phyloP scores from a whole-genome alignment of 2,329 filamentous ascomycete species.

The Hypoxylon sp. region DNA sequence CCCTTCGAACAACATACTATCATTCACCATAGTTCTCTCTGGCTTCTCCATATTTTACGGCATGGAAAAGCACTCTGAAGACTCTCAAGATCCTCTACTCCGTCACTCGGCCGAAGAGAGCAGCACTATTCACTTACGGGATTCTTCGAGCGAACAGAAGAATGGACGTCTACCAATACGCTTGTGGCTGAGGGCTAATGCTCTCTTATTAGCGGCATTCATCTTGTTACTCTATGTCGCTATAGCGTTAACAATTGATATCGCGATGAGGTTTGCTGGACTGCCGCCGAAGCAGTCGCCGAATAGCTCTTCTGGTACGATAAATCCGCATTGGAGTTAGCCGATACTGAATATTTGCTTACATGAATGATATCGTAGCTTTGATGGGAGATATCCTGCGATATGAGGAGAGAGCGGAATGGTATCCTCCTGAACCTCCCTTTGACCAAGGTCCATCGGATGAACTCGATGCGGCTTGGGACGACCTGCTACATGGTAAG shows the following conservation, averaged over 20 bases:
- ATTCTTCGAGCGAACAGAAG: neutral
- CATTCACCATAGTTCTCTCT: neutral
- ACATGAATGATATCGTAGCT: slow-evolving; percentile 6
- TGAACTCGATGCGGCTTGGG: slow-evolving; percentile 28
- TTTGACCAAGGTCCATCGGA: slow-evolving; percentile 19
- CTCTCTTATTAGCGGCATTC: slow-evolving; percentile 12
- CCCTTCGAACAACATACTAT: neutral
- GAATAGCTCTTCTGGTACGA: slow-evolving; percentile 3
- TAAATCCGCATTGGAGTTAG: neutral
- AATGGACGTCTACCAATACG: neutral
- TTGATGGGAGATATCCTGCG: slow-evolving; percentile 11
- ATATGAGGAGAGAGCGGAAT: slow-evolving; percentile 27
- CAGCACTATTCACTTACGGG: neutral
- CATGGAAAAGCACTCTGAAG: slow-evolving; percentile 27
- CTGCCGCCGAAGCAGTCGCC: neutral
- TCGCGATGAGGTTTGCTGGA: slow-evolving; percentile 7
- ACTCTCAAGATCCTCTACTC: slow-evolving; percentile 25
- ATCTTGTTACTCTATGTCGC: slow-evolving; percentile 23
- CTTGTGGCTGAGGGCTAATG: slow-evolving; percentile 9
- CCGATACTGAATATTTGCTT: neutral
- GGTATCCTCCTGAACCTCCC: slow-evolving; percentile 15
- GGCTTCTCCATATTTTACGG: neutral
- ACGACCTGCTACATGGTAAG: slow-evolving; percentile 21
- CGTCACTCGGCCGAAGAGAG: slow-evolving; percentile 8
- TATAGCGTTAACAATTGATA: slow-evolving; percentile 19